Evolutionary conservation across 2,329 filamentous ascomycete genomes (phyloP), one percentile per base, ranked within the genome.

Genomic region (Aspergillus thermomutatus): DNA sequence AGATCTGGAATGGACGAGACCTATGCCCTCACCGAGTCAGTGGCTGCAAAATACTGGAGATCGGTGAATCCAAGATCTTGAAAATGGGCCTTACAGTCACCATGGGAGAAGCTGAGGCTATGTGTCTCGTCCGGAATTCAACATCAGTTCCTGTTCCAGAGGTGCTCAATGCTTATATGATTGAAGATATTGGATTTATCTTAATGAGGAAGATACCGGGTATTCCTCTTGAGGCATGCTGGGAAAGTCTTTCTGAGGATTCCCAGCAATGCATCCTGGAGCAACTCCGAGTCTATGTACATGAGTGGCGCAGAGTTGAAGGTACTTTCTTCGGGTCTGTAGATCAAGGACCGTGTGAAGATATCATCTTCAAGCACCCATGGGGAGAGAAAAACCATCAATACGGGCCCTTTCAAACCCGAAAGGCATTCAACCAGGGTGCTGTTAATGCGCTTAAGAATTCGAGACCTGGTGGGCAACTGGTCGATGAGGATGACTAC

Each of bases 371-470:
- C 21, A 49, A 54, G 37, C 62, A 67, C 59, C 27, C 55, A n/a
- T 63, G 61, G 57, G 55, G 64, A 47, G 46, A 34, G 31, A 46
- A 50, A 28, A 26, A 51, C 11, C 43, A 48, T 55, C 50, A 49
- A 17, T 64, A 64, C 56, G 66, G 62, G 21, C 61, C 59, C 26
- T 64, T 62, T 26, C 37, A 43, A 7, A 59, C 62, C 9, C 52
- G 51, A 40, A 56, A 58, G 26, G 52, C 57, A 50, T 63, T 58
- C 31, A 61, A 64, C 46, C 14, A 55, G 37, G 64, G 59, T 8
- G 53, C 63, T 26, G 56, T 66, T 6, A 54, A 65, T 52, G 63
- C 64, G 34, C 55, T 67, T 5, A 53, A 58, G 45, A 52, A 54
- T 17, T 58, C 61, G 14, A 59, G 64, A 51, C 61, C 62, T 17